phyloP scores from a whole-genome alignment of 1,139 yeast genomes.

The Pichia terricola region DNA sequence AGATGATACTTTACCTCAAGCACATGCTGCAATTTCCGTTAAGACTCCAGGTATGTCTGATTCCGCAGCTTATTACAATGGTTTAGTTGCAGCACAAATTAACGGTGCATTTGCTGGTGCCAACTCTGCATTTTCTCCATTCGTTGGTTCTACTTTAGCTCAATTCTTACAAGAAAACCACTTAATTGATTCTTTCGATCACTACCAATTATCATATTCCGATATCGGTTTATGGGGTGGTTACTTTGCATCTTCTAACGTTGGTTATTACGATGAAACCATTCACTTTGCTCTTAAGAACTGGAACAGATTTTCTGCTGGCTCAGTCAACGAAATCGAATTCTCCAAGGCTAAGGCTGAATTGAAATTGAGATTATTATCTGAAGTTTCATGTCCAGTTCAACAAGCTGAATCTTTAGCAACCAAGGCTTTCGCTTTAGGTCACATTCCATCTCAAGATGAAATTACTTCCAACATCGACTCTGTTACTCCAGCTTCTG shows the following conservation, averaged over 20 bases:
- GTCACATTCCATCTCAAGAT: constrained; percentile 43
- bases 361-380: constrained; percentile 52
- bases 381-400: constrained; percentile 34
- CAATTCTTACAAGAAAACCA: constrained; percentile 64
- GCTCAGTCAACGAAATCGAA: constrained; percentile 65
- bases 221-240: constrained; percentile 83
- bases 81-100: constrained; percentile 65
- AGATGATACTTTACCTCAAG: constrained; percentile 78
- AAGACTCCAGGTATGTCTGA: constrained; percentile 50
- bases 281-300: constrained; percentile 71
- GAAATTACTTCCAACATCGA: constrained; percentile 59
- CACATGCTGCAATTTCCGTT: constrained; percentile 66
- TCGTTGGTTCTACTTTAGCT: constrained; percentile 81
- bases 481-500: constrained; percentile 47
- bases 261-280: constrained; percentile 57
- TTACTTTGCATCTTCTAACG: constrained; percentile 53
- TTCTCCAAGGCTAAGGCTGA: constrained; percentile 68
- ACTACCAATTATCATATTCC: constrained; percentile 62
- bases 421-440: constrained; percentile 46
- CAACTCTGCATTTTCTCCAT: constrained; percentile 42
- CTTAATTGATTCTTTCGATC: constrained; percentile 60
- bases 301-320: constrained; percentile 74
- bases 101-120: constrained; percentile 50
- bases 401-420: constrained; percentile 53
- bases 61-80: constrained; percentile 58